Percentiles rank a stretch among this genome's conserved stretches.
phyloP scores from a whole-genome alignment of 805 yeast genomes.

The Teunomyces pallodes region DNA sequence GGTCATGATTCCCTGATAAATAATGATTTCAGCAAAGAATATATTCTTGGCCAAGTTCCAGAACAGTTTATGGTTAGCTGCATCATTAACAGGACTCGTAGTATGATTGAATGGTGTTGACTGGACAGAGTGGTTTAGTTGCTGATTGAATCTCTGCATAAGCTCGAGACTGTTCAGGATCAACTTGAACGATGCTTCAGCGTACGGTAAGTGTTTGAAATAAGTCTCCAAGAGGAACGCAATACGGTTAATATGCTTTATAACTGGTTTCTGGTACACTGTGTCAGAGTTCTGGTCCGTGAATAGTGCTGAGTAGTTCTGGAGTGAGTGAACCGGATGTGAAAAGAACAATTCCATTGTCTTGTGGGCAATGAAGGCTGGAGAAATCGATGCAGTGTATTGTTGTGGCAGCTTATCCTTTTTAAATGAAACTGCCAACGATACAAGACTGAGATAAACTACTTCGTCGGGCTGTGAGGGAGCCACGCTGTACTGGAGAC shows the following conservation, averaged over 20 bases:
- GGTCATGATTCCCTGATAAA: conserved; percentile 49
- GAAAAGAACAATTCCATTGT: conserved; percentile 21
- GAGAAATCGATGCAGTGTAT: conserved; percentile 18
- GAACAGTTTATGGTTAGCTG: conserved; percentile 16
- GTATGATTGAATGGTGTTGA: conserved; percentile 13
- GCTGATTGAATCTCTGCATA: conserved; percentile 29
- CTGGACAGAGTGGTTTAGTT: conserved; percentile 13
- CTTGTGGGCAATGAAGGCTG: conserved; percentile 16
- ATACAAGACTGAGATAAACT: conserved; percentile 29
- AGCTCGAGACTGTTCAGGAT: conserved; percentile 17
- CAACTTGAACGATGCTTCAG: conserved; percentile 14
- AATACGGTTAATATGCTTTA: conserved; percentile 48
- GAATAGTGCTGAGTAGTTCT: conserved; percentile 18
- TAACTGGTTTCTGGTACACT: conserved; percentile 36
- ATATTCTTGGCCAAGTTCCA: conserved; percentile 42
- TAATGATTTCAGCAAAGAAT: conserved; percentile 47
- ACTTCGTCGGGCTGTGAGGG: conserved; percentile 20
- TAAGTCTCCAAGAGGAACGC: conserved; percentile 44
- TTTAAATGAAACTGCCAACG: conserved; percentile 31
- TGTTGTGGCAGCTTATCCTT: conserved; percentile 20
- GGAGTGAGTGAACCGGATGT: conserved; percentile 8
- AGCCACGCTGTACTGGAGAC: conserved; percentile 23
- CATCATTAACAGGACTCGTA: conserved; percentile 6
- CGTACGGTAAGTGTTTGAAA: conserved; percentile 16
- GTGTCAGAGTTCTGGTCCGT: conserved; percentile 11